These are phyloP conservation scores for Knufia petricola DNA, from an alignment of 2,329 filamentous ascomycete species.

Conservation along the genomic window DNA sequence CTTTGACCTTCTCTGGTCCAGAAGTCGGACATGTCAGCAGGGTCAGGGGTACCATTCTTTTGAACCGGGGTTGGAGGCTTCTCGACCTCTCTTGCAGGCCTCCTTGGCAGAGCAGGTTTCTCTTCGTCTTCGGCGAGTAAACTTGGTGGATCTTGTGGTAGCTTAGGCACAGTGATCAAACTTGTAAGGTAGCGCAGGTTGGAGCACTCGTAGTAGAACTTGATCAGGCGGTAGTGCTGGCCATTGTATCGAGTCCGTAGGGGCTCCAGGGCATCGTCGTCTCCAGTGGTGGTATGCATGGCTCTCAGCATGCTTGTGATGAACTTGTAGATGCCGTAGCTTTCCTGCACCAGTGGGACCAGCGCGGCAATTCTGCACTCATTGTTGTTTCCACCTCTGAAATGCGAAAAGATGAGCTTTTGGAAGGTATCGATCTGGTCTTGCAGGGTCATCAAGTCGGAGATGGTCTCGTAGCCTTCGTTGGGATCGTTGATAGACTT, in stretches of 20 bases:
- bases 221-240: conserved; percentile 90
- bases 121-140: conserved; percentile 76
- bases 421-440: conserved; percentile 98
- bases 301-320: conserved; percentile 98
- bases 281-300: conserved; percentile 92
- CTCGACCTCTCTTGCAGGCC: conserved; percentile 62
- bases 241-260: conserved; percentile 84
- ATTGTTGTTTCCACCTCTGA: conserved; percentile 82
- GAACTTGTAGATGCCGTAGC: conserved; percentile 99
- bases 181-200: conserved; percentile 94
- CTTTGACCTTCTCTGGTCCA: conserved; percentile 89
- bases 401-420: conserved; percentile 96
- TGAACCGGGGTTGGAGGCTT: conserved; percentile 58
- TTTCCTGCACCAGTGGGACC: conserved; percentile 90
- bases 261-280: conserved; percentile 83
- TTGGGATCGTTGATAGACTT: conserved; percentile 98
- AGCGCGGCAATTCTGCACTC: conserved; percentile 92
- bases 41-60: conserved; percentile 59
- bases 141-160: conserved; percentile 88
- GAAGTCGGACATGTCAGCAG: conserved; percentile 92
- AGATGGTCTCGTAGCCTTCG: conserved; percentile 92
- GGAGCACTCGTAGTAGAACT: conserved; percentile 98
- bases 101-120: conserved; percentile 69
- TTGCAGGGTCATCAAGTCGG: conserved; percentile 89
- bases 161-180: conserved; percentile 88